phyloP scores from a whole-genome alignment of 2,329 filamentous ascomycete species.

The Verticillium dahliae region DNA sequence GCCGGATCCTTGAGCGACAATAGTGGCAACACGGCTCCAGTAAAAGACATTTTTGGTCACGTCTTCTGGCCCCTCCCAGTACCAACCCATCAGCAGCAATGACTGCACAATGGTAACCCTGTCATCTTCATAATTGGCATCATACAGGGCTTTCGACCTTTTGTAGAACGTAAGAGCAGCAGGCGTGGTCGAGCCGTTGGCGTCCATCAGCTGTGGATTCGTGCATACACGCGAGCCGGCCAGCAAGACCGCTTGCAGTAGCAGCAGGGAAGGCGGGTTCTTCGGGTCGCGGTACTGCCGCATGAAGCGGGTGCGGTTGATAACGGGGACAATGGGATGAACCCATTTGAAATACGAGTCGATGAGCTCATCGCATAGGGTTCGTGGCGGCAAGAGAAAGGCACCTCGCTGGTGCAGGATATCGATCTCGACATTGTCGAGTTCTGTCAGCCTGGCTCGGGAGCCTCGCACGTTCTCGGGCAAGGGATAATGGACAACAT shows the following conservation, averaged over 20 bases:
- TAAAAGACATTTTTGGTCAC: conserved; percentile 99
- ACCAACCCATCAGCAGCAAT: conserved; percentile 93
- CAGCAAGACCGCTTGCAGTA: conserved; percentile 83
- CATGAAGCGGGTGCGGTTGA: conserved; percentile 93
- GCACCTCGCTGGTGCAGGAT: conserved; percentile 89
- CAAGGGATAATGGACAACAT: conserved; percentile 92
- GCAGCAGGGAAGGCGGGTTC: conserved; percentile 83
- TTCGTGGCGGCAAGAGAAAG: conserved; percentile 80
- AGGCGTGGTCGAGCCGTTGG: conserved; percentile 88
- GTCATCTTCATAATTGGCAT: conserved; percentile 96
- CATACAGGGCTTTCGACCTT: conserved; percentile 87
- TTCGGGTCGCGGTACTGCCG: conserved; percentile 83
- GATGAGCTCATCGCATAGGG: conserved; percentile 88
- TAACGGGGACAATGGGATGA: conserved; percentile 87
- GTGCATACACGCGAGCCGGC: conserved; percentile 90
- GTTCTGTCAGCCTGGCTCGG: conserved; percentile 76
- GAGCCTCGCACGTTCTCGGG: conserved; percentile 87
- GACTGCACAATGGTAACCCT: conserved; percentile 95
- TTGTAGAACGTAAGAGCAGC: conserved; percentile 98
- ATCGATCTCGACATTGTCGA: conserved; percentile 93
- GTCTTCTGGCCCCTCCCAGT: conserved; percentile 98
- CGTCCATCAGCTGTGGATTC: conserved; percentile 93
- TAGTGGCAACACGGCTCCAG: conserved; percentile 92
- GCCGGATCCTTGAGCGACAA: conserved; percentile 92
- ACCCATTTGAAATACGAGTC: conserved; percentile 96